A percentile compares a stretch with the other conserved stretches of the same genome.
phyloP scores from a whole-genome alignment of 441 rosid species.

The Syzygium malaccense region DNA sequence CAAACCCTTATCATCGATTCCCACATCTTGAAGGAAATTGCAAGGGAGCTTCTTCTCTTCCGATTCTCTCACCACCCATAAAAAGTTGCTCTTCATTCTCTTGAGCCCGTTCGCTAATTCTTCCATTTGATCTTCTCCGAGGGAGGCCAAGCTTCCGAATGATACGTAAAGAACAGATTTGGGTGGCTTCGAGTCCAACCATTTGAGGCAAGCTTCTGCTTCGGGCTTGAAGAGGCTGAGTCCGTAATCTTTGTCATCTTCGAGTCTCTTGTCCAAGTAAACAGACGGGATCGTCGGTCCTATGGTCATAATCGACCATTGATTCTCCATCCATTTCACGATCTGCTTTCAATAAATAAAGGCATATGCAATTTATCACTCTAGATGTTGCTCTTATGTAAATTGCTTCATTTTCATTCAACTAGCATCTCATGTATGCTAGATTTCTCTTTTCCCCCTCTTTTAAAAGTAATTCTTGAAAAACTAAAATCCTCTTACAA shows the following conservation, averaged over 20 bases:
- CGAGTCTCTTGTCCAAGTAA: not conserved
- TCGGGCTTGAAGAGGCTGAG: conserved; percentile 4
- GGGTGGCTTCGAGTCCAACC: not conserved
- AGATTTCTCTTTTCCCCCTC: not conserved
- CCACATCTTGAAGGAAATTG: not conserved
- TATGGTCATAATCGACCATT: not conserved
- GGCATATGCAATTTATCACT: not conserved
- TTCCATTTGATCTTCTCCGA: not conserved
- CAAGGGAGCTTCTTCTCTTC: not conserved
- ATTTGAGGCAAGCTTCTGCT: not conserved
- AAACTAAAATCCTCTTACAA: not conserved
- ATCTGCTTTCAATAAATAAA: not conserved
- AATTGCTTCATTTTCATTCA: not conserved
- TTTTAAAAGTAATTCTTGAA: not conserved
- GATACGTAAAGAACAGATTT: not conserved
- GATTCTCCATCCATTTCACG: not conserved
- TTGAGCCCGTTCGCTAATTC: not conserved
- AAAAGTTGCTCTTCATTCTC: not conserved
- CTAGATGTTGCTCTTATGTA: not conserved
- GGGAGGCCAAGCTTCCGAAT: not conserved
- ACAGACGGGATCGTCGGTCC: not conserved
- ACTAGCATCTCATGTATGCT: not conserved
- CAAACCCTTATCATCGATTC: not conserved
- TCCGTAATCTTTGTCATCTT: not conserved
- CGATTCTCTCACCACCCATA: not conserved